Conservation (phyloP, 805 yeast species). For the Pichia deserticola region DNA sequence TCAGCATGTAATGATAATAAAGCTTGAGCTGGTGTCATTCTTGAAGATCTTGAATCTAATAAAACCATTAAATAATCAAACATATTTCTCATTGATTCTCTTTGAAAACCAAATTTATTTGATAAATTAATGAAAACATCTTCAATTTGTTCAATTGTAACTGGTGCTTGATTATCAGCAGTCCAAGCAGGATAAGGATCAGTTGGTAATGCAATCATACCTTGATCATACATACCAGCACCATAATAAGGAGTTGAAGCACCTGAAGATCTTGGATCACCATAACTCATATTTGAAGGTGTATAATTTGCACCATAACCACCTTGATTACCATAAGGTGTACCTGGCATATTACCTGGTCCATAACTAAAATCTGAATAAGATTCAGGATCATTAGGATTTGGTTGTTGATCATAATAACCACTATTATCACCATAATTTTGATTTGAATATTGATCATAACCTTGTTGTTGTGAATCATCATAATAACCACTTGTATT, state of each 20-base stretch:
- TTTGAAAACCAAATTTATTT: conserved; percentile 81
- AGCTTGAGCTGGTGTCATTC: conserved; percentile 89
- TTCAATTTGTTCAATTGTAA: conserved; percentile 76
- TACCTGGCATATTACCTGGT: conserved; percentile 53
- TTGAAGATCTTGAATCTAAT: conserved; percentile 74
- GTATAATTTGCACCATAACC: conserved; percentile 48
- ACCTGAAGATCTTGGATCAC: conserved; percentile 82
- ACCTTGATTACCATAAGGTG: conserved; percentile 43
- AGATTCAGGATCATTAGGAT: conserved; percentile 45
- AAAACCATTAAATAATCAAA: conserved; percentile 83
- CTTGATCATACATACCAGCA: conserved; percentile 33
- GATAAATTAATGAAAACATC: conserved; percentile 79
- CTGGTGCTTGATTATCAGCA: conserved; percentile 88
- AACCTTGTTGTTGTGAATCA: conserved; percentile 44
- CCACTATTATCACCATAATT: conserved; percentile 17
- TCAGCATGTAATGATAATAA: conserved; percentile 76
- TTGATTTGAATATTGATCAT: conserved; percentile 30
- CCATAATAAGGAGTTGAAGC: conserved; percentile 80
- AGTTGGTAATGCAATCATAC: conserved; percentile 61
- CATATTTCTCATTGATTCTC: conserved; percentile 89
- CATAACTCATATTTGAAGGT: conserved; percentile 83
- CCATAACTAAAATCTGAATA: conserved; percentile 57
- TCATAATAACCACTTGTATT: conserved; percentile 24
- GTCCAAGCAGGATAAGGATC: conserved; percentile 99
- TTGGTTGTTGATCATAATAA: conserved; percentile 44